These are phyloP conservation scores for Arabis alpina DNA, from an alignment of 345 rosid species.

Conservation along the genomic window DNA sequence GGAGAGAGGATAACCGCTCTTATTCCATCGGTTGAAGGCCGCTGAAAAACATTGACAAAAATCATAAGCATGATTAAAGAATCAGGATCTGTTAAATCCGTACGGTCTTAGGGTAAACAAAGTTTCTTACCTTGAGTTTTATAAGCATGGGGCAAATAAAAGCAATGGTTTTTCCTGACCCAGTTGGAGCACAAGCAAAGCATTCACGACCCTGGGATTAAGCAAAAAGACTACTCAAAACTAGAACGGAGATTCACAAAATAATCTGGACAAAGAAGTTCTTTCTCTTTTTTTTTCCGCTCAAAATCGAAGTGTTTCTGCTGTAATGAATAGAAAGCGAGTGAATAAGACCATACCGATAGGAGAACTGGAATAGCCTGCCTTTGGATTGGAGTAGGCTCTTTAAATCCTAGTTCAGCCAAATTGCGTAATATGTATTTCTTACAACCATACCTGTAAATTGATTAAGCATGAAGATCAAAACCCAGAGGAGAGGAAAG, in stretches of 20 bases:
- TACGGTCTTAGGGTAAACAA: constrained; percentile 11
- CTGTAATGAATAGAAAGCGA: neutral
- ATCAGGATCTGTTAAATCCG: constrained; percentile 5
- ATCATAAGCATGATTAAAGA: constrained; percentile 33
- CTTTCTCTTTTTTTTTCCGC: neutral
- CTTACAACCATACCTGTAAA: constrained; percentile 70
- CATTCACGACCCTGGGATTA: constrained; percentile 79
- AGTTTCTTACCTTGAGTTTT: constrained; percentile 75
- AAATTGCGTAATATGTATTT: constrained; percentile 66
- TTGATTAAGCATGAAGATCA: neutral
- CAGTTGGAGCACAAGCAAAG: constrained; percentile 97
- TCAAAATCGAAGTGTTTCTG: constrained; percentile 4
- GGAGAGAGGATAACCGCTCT: constrained; percentile 91
- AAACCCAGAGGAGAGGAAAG: constrained; percentile 7
- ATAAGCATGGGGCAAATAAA: constrained; percentile 92
- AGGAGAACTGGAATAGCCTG: constrained; percentile 92
- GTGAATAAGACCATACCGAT: constrained; percentile 61
- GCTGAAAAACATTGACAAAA: constrained; percentile 44
- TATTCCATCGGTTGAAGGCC: constrained; percentile 65
- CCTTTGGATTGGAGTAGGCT: constrained; percentile 97
- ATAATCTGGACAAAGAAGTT: neutral
- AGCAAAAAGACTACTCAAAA: constrained; percentile 28
- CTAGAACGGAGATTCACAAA: neutral
- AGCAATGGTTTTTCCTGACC: constrained; percentile 93
- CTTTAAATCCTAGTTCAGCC: constrained; percentile 80